Conservation (phyloP, 208 protist species). For the Wallacemonas sp. region DNA sequence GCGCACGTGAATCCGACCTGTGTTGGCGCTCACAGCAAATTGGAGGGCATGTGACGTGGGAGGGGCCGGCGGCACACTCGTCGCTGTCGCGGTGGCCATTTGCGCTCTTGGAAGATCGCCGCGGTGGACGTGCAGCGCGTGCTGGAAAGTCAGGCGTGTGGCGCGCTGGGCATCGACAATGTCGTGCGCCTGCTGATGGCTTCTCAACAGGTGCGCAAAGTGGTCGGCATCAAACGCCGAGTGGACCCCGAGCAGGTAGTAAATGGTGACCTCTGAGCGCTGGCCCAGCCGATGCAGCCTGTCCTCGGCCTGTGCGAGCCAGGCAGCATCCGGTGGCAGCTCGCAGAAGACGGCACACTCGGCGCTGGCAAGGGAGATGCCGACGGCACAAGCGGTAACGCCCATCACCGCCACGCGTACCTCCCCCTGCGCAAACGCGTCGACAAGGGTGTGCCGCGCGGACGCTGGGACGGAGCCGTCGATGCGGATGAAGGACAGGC, state of each 20-base stretch:
- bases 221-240: conserved; percentile 63
- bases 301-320: conserved; percentile 86
- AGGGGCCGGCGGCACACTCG: no score
- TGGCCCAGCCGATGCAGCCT: conserved; percentile 80
- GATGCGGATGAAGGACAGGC: conserved; percentile 51
- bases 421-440: conserved; percentile 42
- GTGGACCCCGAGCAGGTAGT: conserved; percentile 68
- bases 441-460: conserved; percentile 37
- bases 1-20: conserved; percentile 64
- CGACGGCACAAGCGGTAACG: conserved; percentile 77
- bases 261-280: conserved; percentile 41
- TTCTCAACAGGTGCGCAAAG: conserved; percentile 54
- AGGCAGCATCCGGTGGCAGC: conserved; percentile 72
- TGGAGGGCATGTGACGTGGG: neutral
- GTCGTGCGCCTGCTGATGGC: conserved; percentile 24
- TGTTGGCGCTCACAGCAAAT: conserved; percentile 69
- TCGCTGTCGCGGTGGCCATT: no score
- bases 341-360: conserved; percentile 83
- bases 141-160: neutral
- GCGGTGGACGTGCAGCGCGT: neutral
- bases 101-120: neutral
- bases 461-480: conserved; percentile 52
- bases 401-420: conserved; percentile 64
- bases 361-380: conserved; percentile 69
- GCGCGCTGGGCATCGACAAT: neutral